Percentiles rank a stretch among this genome's conserved stretches.
Evolutionary conservation across 306 rosid genomes (phyloP).

Genomic region (Quercus engelmannii): DNA sequence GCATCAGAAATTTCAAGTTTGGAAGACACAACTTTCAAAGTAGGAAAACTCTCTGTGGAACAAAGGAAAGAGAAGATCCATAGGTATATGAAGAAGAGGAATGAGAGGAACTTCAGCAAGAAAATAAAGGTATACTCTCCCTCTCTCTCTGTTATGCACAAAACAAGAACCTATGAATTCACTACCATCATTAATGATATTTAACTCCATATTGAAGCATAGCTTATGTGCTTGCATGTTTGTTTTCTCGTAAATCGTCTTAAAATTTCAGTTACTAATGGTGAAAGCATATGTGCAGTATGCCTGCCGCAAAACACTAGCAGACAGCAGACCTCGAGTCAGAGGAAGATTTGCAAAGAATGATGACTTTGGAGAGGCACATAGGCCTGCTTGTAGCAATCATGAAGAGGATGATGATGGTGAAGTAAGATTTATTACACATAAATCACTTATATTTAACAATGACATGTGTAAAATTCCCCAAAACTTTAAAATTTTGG

Average conservation of each 20-base stretch:
- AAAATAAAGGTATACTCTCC: slow-evolving; percentile 71
- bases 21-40: slow-evolving; percentile 79
- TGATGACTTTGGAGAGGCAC: slow-evolving; percentile 79
- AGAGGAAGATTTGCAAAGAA: slow-evolving; percentile 97
- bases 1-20: slow-evolving; percentile 71
- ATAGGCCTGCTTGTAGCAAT: slow-evolving; percentile 55
- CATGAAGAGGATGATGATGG: slow-evolving; percentile 88
- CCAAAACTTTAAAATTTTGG: slow-evolving; percentile 12
- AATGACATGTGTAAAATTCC: slow-evolving; percentile 7
- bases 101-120: slow-evolving; percentile 96
- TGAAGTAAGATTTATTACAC: slow-evolving; percentile 51
- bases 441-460: neutral
- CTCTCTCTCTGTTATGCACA: neutral
- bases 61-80: slow-evolving; percentile 93
- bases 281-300: slow-evolving; percentile 51
- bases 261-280: slow-evolving; percentile 15
- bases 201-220: neutral
- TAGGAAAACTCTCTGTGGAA: slow-evolving; percentile 85
- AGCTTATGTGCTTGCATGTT: neutral
- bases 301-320: slow-evolving; percentile 95
- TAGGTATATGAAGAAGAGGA: slow-evolving; percentile 95
- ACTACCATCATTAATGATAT: neutral
- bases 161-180: neutral
- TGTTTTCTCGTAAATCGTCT: neutral
- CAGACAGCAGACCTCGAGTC: slow-evolving; percentile 93